Base-by-base conservation (phyloP, 2,329 filamentous ascomycete species). In the Stemphylium lycopersici region DNA sequence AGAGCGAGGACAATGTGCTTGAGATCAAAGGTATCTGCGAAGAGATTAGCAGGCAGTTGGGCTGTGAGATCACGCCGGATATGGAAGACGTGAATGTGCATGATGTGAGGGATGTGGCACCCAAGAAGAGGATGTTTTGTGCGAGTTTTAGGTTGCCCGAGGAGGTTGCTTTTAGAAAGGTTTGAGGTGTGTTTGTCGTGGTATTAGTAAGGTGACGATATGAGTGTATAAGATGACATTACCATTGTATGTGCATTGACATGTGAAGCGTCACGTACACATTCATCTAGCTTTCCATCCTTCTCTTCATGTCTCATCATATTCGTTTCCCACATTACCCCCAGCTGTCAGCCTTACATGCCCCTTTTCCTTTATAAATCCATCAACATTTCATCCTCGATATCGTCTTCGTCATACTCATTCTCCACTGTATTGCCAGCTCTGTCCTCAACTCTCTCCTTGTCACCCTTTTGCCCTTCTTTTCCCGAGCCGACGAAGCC, bases 81-180 rank as follows among this genome's bases (percentile, higher is more conserved):
- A 86, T 90, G 55, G 73, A 80, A 5, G 83, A 84, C 34, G 75
- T 86, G 13, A 74, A 79, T 26, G 80, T 88, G 5, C 78, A 78
- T 52, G 84, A 87, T 72, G 91, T 98, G 31, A 84, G 95, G 61
- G 87, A 96, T 63, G 95, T 99, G 50, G 90, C 92, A 54, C 95
- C 95, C 4, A 89, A 91, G 69, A 99, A 99, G 82, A 85, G 89
- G 71, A 97, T 97, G 93, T 98, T 93, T 76, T 98, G 95, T 75
- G 93, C 91, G 26, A 96, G 87, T 63, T 98, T 99, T 77, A 85
- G 92, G 58, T 72, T 99, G 56, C 95, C 95, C 2, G 77, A 80
- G 31, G 87, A 90, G 66, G 90, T 97, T 5, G 95, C 93, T 12
- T 97, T 96, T 78, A 81, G 84, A 37, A 32, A 64, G 47, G 48